Evolutionary conservation across 257 asterid species (phyloP).

Genomic region (Solanum clarkiae): DNA sequence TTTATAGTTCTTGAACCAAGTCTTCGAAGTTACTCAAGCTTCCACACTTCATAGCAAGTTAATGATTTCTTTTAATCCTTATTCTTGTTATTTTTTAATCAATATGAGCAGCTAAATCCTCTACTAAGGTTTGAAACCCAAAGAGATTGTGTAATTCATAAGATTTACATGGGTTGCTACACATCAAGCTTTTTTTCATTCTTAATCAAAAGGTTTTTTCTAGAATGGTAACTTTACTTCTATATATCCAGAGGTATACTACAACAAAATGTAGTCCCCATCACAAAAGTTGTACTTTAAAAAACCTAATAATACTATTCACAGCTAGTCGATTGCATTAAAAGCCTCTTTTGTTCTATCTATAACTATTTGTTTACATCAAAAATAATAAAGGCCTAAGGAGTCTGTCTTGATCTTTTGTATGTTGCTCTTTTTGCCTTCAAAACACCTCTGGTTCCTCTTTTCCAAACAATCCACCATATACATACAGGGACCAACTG

Average conservation of each 20-base stretch:
- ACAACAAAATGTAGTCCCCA: background rate
- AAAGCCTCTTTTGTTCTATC: background rate
- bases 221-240: background rate
- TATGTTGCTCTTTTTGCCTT: background rate
- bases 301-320: background rate
- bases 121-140: background rate
- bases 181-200: background rate
- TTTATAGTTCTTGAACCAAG: background rate
- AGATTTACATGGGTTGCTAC: background rate
- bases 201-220: background rate
- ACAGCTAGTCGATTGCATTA: background rate
- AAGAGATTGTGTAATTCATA: background rate
- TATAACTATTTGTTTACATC: background rate
- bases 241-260: background rate
- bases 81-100: background rate
- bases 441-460: background rate
- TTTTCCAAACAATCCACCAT: background rate
- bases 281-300: background rate
- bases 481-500: background rate
- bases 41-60: background rate
- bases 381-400: background rate
- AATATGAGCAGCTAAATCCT: background rate
- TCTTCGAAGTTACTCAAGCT: background rate
- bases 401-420: background rate
- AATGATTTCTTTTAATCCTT: background rate